These are phyloP conservation scores for Jamesozyma spencerorum DNA, from an alignment of 805 yeast species.

Conservation along the genomic window DNA sequence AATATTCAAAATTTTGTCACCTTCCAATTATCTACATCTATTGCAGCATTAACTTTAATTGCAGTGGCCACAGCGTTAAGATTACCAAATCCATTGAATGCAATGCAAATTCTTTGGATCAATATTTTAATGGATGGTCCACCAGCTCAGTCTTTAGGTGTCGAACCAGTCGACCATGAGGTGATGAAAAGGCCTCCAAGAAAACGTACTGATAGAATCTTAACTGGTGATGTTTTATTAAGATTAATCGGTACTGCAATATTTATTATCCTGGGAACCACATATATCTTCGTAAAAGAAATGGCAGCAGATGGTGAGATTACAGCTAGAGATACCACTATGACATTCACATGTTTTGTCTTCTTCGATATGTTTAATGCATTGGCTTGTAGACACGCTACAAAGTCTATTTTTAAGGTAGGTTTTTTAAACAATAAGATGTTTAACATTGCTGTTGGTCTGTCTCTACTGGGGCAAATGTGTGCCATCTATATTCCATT, in stretches of 20 bases:
- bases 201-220: conserved; percentile 71
- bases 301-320: conserved; percentile 70
- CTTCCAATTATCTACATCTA: conserved; percentile 90
- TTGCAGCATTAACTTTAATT: conserved; percentile 85
- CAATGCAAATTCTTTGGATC: conserved; percentile 98
- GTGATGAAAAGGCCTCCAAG: conserved; percentile 95
- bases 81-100: conserved; percentile 88
- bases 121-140: conserved; percentile 98
- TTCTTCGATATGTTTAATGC: conserved; percentile 97
- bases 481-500: conserved; percentile 91
- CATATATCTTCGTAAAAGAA: conserved; percentile 76
- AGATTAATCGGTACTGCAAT: conserved; percentile 70
- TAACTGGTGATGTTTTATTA: conserved; percentile 57
- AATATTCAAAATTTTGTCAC: conserved; percentile 92
- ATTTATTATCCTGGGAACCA: conserved; percentile 75
- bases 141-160: conserved; percentile 95
- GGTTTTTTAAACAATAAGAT: conserved; percentile 73
- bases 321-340: conserved; percentile 93
- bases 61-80: conserved; percentile 82
- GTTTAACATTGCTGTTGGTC: conserved; percentile 89
- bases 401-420: conserved; percentile 72
- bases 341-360: conserved; percentile 97
- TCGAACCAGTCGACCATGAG: conserved; percentile 92
- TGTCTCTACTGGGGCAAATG: conserved; percentile 81
- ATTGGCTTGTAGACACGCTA: conserved; percentile 78